Evolutionary conservation across 1,284 basidiomycete genomes (phyloP).

Genomic region (Schizophyllum commune): DNA sequence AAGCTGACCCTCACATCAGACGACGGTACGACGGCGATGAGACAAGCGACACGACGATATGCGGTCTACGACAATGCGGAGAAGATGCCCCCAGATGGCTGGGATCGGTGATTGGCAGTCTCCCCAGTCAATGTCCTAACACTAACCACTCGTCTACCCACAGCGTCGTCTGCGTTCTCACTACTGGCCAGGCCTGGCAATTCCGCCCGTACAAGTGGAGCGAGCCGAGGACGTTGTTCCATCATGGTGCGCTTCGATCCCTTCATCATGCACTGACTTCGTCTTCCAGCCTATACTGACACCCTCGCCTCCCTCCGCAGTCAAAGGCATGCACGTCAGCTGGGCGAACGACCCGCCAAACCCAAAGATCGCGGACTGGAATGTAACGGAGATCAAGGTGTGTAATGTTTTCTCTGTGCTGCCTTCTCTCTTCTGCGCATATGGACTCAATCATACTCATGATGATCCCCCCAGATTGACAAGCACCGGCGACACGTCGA

Average conservation of each 20-base stretch:
- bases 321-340: slow-evolving; percentile 89
- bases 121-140: too few relatives aligned
- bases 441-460: too few relatives aligned
- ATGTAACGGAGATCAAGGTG: slow-evolving; percentile 89
- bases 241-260: slow-evolving; percentile 64
- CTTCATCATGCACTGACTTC: neutral
- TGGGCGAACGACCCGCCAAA: slow-evolving; percentile 91
- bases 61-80: neutral
- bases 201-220: slow-evolving; percentile 95
- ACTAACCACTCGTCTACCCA: too few relatives aligned
- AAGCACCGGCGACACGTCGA: slow-evolving; percentile 89
- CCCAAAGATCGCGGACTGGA: slow-evolving; percentile 90
- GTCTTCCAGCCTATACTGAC: neutral
- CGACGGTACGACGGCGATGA: slow-evolving; percentile 33
- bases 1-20: too few relatives aligned
- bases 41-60: neutral
- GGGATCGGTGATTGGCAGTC: slow-evolving; percentile 84
- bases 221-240: slow-evolving; percentile 86
- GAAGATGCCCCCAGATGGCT: slow-evolving; percentile 84
- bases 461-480: too few relatives aligned
- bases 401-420: slow-evolving; percentile 7
- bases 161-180: slow-evolving; percentile 78
- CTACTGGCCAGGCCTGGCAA: slow-evolving; percentile 97
- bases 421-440: too few relatives aligned
- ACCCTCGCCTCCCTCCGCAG: slow-evolving; percentile 37